Evolutionary conservation across 495 filamentous ascomycete genomes (phyloP), one percentile per base, ranked within the genome.

Genomic region (Hypoxylon lenormandii): DNA sequence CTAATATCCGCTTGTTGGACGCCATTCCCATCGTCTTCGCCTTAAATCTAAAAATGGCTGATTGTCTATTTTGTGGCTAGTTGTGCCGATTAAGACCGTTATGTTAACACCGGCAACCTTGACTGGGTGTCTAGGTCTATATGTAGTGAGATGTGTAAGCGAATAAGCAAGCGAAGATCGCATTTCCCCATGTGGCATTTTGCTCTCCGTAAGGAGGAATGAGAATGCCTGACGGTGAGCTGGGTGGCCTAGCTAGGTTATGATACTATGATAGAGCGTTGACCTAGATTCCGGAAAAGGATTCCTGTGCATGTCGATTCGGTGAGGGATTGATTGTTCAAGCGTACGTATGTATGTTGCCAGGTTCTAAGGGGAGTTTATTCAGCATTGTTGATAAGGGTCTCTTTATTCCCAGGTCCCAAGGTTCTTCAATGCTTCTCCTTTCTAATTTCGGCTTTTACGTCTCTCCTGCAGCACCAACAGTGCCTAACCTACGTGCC

Each of bases 101-200:
- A 7, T n/a, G 30, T 33, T 33, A 8, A 11, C 6, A 8, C 30
- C 30, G 30, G 38, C 7, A 42, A n/a, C 13, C 38, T 42, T 10
- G 38, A 16, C n/a, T 33, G 10, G 5, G 10, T 3, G 26, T 3
- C 30, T 33, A 7, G 30, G 30, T 11, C 30, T 33, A 33, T 33
- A 33, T 33, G 30, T 33, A 22, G 16, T 18, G 33, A 61, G 28
- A 46, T 16, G 11, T 28, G 47, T 57, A 42, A 49, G 60, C 52
- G 42, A 50, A 56, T 64, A 43, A 18, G 16, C 50, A 43, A 18
- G 16, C 50, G 30, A 38, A 55, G 11, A 43, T 59, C 16, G 40
- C 38, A 53, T 59, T 65, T 51, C 53, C 61, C 46, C 40, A 65
- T 57, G 23, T 40, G 62, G 48, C 12, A 30, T 26, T 10, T 16